A percentile compares a stretch with the other conserved stretches of the same genome.
phyloP scores from a whole-genome alignment of 176 grass and related monocot species.

The Urochloa ruziziensis region DNA sequence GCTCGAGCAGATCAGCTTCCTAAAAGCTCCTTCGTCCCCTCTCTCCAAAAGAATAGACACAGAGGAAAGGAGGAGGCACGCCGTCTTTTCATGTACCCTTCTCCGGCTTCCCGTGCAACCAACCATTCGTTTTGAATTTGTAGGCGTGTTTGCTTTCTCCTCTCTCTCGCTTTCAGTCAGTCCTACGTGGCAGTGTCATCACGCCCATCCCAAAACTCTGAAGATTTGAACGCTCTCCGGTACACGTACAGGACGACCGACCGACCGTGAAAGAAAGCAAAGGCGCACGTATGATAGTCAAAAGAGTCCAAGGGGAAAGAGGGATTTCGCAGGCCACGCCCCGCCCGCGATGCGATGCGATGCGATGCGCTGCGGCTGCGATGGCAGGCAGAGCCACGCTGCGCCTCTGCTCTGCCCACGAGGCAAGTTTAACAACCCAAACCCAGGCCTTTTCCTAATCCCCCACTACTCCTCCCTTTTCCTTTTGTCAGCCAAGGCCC shows the following conservation, averaged over 20 bases:
- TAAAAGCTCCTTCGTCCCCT: too few species aligned
- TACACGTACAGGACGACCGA: not conserved
- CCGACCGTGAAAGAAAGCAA: not conserved
- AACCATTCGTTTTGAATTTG: not conserved
- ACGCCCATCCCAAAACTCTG: not conserved
- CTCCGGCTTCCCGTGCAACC: not conserved
- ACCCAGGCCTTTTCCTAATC: conserved; percentile 30
- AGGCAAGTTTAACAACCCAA: conserved; percentile 33
- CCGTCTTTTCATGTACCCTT: conserved; percentile 37
- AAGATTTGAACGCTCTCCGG: not conserved
- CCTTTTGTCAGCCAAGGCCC: conserved; percentile 20
- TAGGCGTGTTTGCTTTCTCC: too few species aligned
- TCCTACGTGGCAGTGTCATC: not conserved
- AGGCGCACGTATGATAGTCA: not conserved
- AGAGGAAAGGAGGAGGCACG: conserved; percentile 19
- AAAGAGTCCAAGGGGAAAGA: conserved; percentile 8
- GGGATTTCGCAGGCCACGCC: not conserved
- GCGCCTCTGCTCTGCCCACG: not conserved
- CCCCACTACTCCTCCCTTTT: too few species aligned
- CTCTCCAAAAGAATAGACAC: conserved; percentile 42
- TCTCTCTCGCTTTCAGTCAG: not conserved
- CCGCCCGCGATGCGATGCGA: not conserved
- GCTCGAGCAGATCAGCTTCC: too few species aligned
- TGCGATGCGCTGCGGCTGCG: too few species aligned
- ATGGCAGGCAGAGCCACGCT: not conserved